Evolutionary conservation across 345 rosid species (phyloP), one percentile per base, ranked within the genome.

Genomic region (Aquilaria malaccensis): DNA sequence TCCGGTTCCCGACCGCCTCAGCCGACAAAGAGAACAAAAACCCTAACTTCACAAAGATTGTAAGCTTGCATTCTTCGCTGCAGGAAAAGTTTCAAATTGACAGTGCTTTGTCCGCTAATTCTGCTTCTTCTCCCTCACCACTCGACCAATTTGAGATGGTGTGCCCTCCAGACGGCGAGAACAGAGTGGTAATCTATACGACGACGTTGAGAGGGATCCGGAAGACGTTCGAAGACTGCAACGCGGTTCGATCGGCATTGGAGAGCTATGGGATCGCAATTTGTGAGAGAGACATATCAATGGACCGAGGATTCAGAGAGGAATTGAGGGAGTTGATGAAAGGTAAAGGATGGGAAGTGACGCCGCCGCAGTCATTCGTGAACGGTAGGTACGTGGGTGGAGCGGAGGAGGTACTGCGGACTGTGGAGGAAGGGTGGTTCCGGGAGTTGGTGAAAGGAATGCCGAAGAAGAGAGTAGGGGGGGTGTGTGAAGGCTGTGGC

Each of bases 341-440:
- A 5, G 78, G 70, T 55, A 79, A 75, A 32, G 63, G 47, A 29
- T 15, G 32, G 32, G 80, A 70, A 1, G 72, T 33, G 55, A 73
- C 84, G 53, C 94, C 89, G 9, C 98, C 98, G 0, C 69, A 79
- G 62, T 85, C 86, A 13, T 93, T 93, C 43, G 81, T 90, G 31
- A 82, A 73, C 58, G 98, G 98, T 53, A 76, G 72, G 64, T 84
- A 89, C 66, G 61, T 93, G n/a, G 98, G 98, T 2, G 97, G 97
- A 65, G 96, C 85, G 0, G 96, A 90, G 70, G 82, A 93, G 76
- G 85, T 85, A 33, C 64, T 81, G 67, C 69, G 67, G 62, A 63
- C 87, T 10, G 83, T 77, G 0, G 95, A 93, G 55, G 97, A 86
- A 41, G 92, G 98, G 10, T 65, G 71, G 74, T 78, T 87, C 10